Conservation (phyloP, 306 rosid genomes). For the Cucurbita moschata region DNA sequence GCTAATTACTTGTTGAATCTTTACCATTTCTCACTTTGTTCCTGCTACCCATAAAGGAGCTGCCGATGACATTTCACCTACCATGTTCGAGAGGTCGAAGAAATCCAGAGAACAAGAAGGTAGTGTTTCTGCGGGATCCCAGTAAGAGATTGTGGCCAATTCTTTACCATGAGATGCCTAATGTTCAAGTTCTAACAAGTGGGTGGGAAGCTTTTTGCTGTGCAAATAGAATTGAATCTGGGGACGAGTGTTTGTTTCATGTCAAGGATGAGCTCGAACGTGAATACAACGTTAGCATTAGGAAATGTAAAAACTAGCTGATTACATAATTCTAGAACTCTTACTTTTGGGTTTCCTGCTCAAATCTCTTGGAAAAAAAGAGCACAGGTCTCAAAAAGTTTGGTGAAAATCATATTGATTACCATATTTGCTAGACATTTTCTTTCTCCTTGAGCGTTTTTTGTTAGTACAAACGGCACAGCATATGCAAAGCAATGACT, state of each 20-base stretch:
- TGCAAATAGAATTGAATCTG: conserved; percentile 30
- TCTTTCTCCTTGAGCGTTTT: too few species aligned
- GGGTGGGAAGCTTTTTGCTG: conserved; percentile 40
- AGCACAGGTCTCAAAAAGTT: neutral
- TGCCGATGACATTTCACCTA: conserved; percentile 19
- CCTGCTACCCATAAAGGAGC: conserved; percentile 24
- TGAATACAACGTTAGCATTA: conserved; percentile 7
- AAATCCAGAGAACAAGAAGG: neutral
- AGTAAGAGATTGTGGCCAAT: conserved; percentile 36
- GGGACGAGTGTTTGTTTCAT: conserved; percentile 27
- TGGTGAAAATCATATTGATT: neutral
- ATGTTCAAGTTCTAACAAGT: conserved; percentile 9
- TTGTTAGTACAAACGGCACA: neutral
- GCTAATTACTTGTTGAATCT: neutral
- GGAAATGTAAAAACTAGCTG: conserved; percentile 1
- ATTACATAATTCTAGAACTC: neutral
- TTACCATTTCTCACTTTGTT: neutral
- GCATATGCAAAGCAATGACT: neutral
- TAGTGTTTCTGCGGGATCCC: conserved; percentile 33
- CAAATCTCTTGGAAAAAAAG: neutral
- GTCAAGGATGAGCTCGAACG: conserved; percentile 10
- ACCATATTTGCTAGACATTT: too few species aligned
- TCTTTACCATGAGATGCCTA: conserved; percentile 18
- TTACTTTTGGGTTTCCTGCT: neutral
- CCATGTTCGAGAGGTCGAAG: neutral